Conservation (phyloP, 2,329 filamentous ascomycete genomes). For the Daldinia sp. region DNA sequence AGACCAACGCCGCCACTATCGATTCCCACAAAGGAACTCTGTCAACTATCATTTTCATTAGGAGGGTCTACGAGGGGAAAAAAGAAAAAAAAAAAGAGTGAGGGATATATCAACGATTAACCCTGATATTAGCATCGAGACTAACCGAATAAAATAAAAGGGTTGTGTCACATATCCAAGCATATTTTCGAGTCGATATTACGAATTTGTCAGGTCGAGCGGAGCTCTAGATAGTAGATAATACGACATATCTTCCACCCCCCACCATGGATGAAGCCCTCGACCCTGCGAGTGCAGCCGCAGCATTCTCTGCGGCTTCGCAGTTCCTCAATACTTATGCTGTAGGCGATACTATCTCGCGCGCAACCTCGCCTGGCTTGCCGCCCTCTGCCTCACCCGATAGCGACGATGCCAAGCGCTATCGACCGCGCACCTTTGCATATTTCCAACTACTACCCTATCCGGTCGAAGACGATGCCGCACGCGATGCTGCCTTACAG, state of each 20-base stretch:
- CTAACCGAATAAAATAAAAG: conserved; percentile 9
- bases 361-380: conserved; percentile 83
- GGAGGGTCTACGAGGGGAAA: background rate
- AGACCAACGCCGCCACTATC: conserved; percentile 29
- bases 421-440: conserved; percentile 89
- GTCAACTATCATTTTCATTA: conserved; percentile 15
- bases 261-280: conserved; percentile 50
- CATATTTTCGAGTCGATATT: conserved; percentile 13
- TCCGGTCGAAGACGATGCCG: conserved; percentile 78
- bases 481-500: conserved; percentile 80
- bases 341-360: conserved; percentile 75
- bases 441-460: conserved; percentile 94
- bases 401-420: conserved; percentile 65
- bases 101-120: background rate
- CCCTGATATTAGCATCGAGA: background rate
- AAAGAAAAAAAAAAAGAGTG: background rate
- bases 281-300: conserved; percentile 49
- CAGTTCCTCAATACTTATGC: conserved; percentile 52
- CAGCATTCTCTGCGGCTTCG: conserved; percentile 49
- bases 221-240: conserved; percentile 7
- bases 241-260: background rate
- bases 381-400: conserved; percentile 58
- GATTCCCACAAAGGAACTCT: conserved; percentile 12
- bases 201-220: background rate
- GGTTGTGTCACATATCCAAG: conserved; percentile 6